Evolutionary conservation across 2,329 filamentous ascomycete species (phyloP), one percentile per base, ranked within the genome.

Genomic region (Fusarium illudens): DNA sequence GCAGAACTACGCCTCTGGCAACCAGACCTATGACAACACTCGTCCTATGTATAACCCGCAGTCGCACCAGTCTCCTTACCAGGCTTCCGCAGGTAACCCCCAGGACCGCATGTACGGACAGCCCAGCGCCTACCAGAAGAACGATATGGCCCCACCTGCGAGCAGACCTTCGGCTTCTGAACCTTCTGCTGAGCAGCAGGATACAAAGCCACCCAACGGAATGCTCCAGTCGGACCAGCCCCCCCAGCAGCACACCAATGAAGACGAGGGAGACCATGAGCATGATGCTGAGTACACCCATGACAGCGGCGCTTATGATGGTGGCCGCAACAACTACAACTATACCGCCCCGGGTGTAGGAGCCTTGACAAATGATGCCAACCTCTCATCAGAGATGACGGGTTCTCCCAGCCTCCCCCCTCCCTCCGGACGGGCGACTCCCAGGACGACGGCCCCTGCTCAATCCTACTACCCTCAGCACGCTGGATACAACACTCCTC

Each of bases 261-360:
- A 92, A 32, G 89, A 91, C 54, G 88, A 90, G 44, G 86, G 90
- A 62, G 88, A 90, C n/a, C 86, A 92, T 64, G 90, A 95, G 67
- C 88, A 92, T 66, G 90, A 92, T 73, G 84, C 89, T 27, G 94
- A 97, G 80, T 97, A 97, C 80, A 94, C 94, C 20, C 94, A 97
- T 74, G 90, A 92, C 75, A 92, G 89, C 76, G 89, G 87, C 60
- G 84, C 88, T 37, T 96, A 96, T 77, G 90, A 91, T 75, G 82
- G 87, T 44, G 91, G 86, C 77, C 91, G 93, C 61, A 84, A 84
- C 34, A 87, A 90, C 12, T 97, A 97, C 80, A 92, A 89, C 73
- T 97, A 97, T 81, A 89, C 88, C 67, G 89, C 88, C 39, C 84
- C 90, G 8, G 86, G 89, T 17, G 86, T 92, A 30, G 86, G 87